phyloP scores from a whole-genome alignment of 805 yeast species.

The Kurtzmaniella cleridarum region DNA sequence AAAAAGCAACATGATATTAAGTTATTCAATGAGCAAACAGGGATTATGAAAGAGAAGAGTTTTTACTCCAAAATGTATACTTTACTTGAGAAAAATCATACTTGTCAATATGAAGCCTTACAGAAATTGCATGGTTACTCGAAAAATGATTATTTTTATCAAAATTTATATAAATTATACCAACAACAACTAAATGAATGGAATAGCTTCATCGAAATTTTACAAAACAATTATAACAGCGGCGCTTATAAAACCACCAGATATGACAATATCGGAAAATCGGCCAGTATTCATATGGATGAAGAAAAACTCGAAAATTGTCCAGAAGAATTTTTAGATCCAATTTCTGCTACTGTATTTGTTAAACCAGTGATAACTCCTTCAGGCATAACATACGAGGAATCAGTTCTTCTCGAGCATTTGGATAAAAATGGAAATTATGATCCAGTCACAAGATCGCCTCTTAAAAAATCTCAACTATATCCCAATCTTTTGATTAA shows the following conservation, averaged over 20 bases:
- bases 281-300: not conserved
- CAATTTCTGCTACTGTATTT: constrained; percentile 36
- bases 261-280: constrained; percentile 6
- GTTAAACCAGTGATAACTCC: constrained; percentile 42
- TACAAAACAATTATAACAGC: constrained; percentile 20
- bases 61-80: constrained; percentile 19
- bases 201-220: constrained; percentile 14
- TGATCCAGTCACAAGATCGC: constrained; percentile 39
- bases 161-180: constrained; percentile 13
- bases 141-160: constrained; percentile 9
- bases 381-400: constrained; percentile 39
- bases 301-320: constrained; percentile 12
- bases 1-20: constrained; percentile 16
- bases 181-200: constrained; percentile 15
- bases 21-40: constrained; percentile 16
- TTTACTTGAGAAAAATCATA: constrained; percentile 17
- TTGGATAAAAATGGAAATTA: constrained; percentile 22
- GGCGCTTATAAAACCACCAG: constrained; percentile 14
- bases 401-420: constrained; percentile 31
- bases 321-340: constrained; percentile 35
- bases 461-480: constrained; percentile 26
- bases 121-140: constrained; percentile 10
- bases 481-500: constrained; percentile 37
- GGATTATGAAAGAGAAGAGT: constrained; percentile 12
- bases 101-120: constrained; percentile 9